Evolutionary conservation across 768 basidiomycete species (phyloP), one percentile per base, ranked within the genome.

Genomic region (Mycena indigotica): DNA sequence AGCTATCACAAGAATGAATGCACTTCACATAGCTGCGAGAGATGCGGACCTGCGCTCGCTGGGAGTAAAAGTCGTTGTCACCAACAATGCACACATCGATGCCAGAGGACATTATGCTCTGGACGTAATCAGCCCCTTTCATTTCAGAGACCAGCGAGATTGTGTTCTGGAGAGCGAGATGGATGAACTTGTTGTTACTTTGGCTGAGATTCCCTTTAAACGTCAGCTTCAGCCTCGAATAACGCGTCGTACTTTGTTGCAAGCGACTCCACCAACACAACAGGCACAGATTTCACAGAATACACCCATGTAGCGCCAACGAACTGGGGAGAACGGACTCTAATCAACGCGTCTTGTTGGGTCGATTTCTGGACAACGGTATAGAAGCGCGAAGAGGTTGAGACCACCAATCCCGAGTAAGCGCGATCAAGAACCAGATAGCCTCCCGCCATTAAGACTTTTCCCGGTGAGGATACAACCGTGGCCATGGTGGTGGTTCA

Each of bases 11-110:
- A 50, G 24, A 52, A 25, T 17, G 32, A 25, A 45, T 30, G 48
- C 58, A n/a, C 57, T 28, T 52, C 40, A 57, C 32, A 54, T 30
- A 5, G 40, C 32, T 49, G 32, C 55, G 53, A 54, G 44, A 41
- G 44, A 44, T 12, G 55, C 79, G 69, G 55, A 92, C 95, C 80
- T 91, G 86, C 52, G 86, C 85, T 55, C 89, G 79, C 67, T 98
- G 97, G 3, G 95, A 97, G 75, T 99, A 98, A 66, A 98, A 99
- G 70, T 98, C 97, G 66, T 99, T 98, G 71, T 94, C 94, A 10
- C 94, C 96, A 25, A 88, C 84, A 63, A 98, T 89, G 35, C 83
- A 84, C 61, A 98, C 86, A 63, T 91, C 82, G 56, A 96, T 76
- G 28, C 86, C 89, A 15, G 70, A 66, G 2, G 75, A 68, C 4